Conservation (phyloP, 2,329 filamentous ascomycete species). For the Colletotrichum lini region DNA sequence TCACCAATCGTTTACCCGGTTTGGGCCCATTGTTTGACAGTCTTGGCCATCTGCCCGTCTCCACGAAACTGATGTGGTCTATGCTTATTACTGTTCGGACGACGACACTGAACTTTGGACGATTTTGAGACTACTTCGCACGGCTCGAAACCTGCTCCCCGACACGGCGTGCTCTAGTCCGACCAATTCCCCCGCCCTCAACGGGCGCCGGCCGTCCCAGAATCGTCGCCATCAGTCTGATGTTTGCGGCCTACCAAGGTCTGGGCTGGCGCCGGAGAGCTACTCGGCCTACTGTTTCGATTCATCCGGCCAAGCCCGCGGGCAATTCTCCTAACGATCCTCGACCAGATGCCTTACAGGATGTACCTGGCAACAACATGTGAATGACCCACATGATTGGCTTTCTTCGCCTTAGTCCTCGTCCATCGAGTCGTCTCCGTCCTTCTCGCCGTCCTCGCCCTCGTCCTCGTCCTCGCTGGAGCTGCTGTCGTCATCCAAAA, state of each 20-base stretch:
- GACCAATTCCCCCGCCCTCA: background rate
- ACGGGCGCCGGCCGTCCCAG: constrained; percentile 6
- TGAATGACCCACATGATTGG: constrained; percentile 3
- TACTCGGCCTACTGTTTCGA: constrained; percentile 20
- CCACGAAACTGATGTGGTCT: constrained; percentile 19
- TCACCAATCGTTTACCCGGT: constrained; percentile 18
- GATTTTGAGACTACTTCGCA: constrained; percentile 22
- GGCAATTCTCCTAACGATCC: constrained; percentile 12
- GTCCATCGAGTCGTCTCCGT: constrained; percentile 69
- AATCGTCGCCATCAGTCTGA: constrained; percentile 10
- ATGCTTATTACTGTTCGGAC: constrained; percentile 32
- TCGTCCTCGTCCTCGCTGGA: constrained; percentile 76
- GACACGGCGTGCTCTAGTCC: constrained; percentile 11
- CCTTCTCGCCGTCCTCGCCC: constrained; percentile 61
- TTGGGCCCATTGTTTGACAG: constrained; percentile 26
- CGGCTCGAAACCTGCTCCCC: constrained; percentile 24
- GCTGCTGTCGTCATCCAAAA: constrained; percentile 78
- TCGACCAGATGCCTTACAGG: constrained; percentile 1
- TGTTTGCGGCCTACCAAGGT: constrained; percentile 3
- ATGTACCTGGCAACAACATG: constrained; percentile 7
- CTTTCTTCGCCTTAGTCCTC: constrained; percentile 50
- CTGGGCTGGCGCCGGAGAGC: constrained; percentile 5
- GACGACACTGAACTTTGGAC: constrained; percentile 31
- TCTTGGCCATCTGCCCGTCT: constrained; percentile 23
- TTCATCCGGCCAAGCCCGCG: constrained; percentile 15